Evolutionary conservation across 2,329 filamentous ascomycete genomes (phyloP), one percentile per base, ranked within the genome.

Genomic region (Fusarium longipes): DNA sequence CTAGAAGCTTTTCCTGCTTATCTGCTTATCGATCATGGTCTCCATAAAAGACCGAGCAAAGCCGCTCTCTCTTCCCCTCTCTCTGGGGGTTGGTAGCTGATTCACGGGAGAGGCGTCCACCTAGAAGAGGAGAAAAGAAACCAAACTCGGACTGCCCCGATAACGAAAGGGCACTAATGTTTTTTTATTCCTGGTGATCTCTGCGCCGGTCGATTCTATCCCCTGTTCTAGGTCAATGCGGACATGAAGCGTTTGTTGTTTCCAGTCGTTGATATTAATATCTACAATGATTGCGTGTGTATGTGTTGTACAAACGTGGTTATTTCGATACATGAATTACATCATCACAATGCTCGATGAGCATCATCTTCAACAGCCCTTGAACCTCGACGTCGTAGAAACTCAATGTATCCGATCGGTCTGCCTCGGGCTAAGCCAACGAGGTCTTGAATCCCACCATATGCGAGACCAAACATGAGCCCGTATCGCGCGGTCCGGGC

Each of bases 401-500:
- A 91, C 59, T 93, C 89, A 63, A 96, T 81, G 76, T 96, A 97
- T 20, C 88, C 87, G 32, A 94, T 87, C 54, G 84, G 87, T 72
- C 91, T 89, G 54, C 93, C 93, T 76, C 88, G 90, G 51, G 87
- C 80, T 61, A 89, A 82, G 52, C 88, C 88, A 32, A 96, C 77
- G 12, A 84, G 80, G 80, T 98, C 95, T 79, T 98, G 94, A 58
- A 91, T 77, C 35, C 95, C 82, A 24, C 95, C 95, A 79, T 93
- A 98, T 9, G 82, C 86, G 33, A 97, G 75, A 20, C 95, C 94
- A 68, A 93, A 89, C 70, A 91, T 82, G 43, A 97, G 82, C 2
- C 93, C 95, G 70, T 91, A 87, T 75, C 89, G 92, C 49, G 93
- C 93, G 40, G 93, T 96, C 65, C 91, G 86, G 18, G 90, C 91